Percentiles rank a stretch among this genome's conserved stretches.
These are phyloP conservation scores for Gaeumannomyces sp. DNA, from an alignment of 2,329 filamentous ascomycete species.

Conservation along the genomic window DNA sequence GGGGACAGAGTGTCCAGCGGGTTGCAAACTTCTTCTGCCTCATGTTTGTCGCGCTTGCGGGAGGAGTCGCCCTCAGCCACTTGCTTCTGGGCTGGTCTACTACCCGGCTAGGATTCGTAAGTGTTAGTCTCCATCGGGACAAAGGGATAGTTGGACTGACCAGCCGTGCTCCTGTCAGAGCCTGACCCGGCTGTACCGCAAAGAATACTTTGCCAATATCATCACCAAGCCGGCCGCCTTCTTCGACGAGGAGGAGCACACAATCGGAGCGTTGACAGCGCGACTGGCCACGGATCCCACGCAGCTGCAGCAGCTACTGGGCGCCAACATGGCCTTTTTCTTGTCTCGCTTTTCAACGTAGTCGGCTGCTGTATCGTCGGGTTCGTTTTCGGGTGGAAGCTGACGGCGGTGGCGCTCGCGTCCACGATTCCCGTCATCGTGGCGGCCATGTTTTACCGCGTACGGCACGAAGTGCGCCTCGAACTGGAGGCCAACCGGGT, in stretches of 20 bases:
- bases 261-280: constrained; percentile 53
- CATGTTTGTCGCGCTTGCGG: constrained; percentile 56
- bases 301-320: constrained; percentile 55
- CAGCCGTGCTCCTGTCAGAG: constrained; percentile 18
- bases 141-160: not conserved
- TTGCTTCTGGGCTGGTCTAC: constrained; percentile 41
- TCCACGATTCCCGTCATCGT: constrained; percentile 28
- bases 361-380: constrained; percentile 58
- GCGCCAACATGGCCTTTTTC: constrained; percentile 56
- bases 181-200: constrained; percentile 47
- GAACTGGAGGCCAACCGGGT: constrained; percentile 50
- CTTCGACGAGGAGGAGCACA: constrained; percentile 55
- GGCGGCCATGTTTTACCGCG: constrained; percentile 32
- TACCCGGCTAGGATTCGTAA: constrained; percentile 35
- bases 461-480: constrained; percentile 47
- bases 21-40: constrained; percentile 54
- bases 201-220: constrained; percentile 54
- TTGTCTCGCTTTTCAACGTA: constrained; percentile 59
- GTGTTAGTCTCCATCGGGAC: constrained; percentile 14
- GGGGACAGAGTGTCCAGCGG: constrained; percentile 24
- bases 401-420: constrained; percentile 52
- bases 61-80: constrained; percentile 47
- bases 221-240: constrained; percentile 52
- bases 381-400: constrained; percentile 70
- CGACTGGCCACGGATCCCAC: constrained; percentile 49